Evolutionary conservation across 176 grass and related monocot species (phyloP).

Genomic region (Raddia distichophylla): DNA sequence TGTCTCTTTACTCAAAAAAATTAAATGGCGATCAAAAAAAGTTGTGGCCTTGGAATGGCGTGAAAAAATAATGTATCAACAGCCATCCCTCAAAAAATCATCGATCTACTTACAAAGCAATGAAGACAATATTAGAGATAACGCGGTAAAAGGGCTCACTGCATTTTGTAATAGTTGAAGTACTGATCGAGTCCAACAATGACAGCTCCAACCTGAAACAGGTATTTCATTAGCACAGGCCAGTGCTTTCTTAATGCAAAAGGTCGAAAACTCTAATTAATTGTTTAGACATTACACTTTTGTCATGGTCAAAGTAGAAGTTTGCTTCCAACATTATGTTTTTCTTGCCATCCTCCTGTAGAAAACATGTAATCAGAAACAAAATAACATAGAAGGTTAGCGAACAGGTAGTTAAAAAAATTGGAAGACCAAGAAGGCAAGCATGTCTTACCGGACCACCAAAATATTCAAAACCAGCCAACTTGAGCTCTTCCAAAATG

Average conservation of each 20-base stretch:
- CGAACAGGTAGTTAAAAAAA: neutral
- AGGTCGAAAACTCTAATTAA: constrained; percentile 29
- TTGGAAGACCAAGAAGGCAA: neutral
- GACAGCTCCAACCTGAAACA: constrained; percentile 85
- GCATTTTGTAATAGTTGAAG: constrained; percentile 98
- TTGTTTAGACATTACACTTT: constrained; percentile 62
- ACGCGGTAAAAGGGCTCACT: constrained; percentile 53
- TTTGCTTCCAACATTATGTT: constrained; percentile 68
- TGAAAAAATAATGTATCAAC: neutral
- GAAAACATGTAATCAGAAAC: constrained; percentile 11
- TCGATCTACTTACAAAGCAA: constrained; percentile 39
- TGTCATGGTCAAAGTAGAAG: constrained; percentile 86
- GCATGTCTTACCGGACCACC: constrained; percentile 82
- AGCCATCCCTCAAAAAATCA: constrained; percentile 1
- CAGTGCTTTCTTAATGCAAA: neutral
- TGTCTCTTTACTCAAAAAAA: no score
- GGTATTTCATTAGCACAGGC: constrained; percentile 32
- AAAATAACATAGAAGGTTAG: neutral
- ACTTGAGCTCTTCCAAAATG: constrained; percentile 87
- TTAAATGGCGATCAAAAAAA: neutral
- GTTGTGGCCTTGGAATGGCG: neutral
- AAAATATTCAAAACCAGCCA: constrained; percentile 89
- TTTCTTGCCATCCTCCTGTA: constrained; percentile 88
- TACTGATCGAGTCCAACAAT: constrained; percentile 95
- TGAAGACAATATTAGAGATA: constrained; percentile 31